A percentile compares a stretch with the other conserved stretches of the same genome.
Evolutionary conservation across 2,329 filamentous ascomycete species (phyloP).

Genomic region (Ophiostoma populinum): DNA sequence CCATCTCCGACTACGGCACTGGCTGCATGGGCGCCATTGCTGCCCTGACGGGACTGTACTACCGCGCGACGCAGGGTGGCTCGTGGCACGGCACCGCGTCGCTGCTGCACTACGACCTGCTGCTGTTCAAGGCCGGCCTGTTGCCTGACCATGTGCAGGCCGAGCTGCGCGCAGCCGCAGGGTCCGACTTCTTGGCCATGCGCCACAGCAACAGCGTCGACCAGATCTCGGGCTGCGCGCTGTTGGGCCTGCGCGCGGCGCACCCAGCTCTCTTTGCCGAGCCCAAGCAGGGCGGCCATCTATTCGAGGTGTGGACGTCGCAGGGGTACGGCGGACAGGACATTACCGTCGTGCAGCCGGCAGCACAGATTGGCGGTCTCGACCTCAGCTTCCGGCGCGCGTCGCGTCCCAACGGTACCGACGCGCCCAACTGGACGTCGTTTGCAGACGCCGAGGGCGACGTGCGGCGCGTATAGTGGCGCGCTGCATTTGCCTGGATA

Average conservation of each 20-base stretch:
- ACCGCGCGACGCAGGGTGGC: conserved; percentile 43
- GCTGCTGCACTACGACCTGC: conserved; percentile 50
- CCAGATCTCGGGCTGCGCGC: conserved; percentile 41
- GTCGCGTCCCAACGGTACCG: conserved; percentile 34
- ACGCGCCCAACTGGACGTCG: conserved; percentile 30
- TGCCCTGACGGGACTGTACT: conserved; percentile 44
- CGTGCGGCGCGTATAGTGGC: background rate
- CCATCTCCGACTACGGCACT: conserved; percentile 50
- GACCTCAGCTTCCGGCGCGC: conserved; percentile 26
- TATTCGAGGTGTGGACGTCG: conserved; percentile 32
- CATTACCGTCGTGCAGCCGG: conserved; percentile 26
- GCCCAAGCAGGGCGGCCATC: conserved; percentile 14
- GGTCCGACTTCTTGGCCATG: conserved; percentile 35
- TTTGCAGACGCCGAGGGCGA: conserved; percentile 8
- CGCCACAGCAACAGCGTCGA: conserved; percentile 45
- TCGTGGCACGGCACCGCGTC: conserved; percentile 49
- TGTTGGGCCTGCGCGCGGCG: conserved; percentile 33
- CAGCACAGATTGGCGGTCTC: conserved; percentile 21
- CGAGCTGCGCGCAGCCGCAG: conserved; percentile 23
- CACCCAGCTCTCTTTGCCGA: conserved; percentile 37
- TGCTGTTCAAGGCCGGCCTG: conserved; percentile 42
- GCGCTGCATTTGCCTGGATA: background rate
- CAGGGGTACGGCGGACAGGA: conserved; percentile 21
- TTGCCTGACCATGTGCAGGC: conserved; percentile 36
- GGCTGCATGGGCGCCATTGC: conserved; percentile 55